Evolutionary conservation across 202 grass and related monocot species (phyloP).

Genomic region (Elaeis oleifera): DNA sequence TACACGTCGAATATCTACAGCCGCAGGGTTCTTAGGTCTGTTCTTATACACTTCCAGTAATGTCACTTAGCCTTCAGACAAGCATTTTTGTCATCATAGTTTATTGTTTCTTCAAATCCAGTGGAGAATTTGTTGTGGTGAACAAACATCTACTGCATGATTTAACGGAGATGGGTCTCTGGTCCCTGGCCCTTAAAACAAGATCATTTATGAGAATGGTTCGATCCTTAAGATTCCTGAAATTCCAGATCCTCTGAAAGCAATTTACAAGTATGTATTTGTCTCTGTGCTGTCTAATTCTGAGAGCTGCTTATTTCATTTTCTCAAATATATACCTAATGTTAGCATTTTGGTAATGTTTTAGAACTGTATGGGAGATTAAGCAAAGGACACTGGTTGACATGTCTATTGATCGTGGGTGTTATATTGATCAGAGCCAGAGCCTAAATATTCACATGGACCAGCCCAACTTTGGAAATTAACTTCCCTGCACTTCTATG

Average conservation of each 20-base stretch:
- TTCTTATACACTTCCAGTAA: neutral
- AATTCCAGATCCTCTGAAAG: slow-evolving; percentile 82
- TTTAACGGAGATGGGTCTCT: slow-evolving; percentile 87
- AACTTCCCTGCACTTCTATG: slow-evolving; percentile 89
- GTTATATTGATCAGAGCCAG: slow-evolving; percentile 95
- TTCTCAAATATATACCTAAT: neutral
- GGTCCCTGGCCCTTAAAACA: slow-evolving; percentile 76
- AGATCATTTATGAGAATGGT: slow-evolving; percentile 90
- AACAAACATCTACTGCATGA: slow-evolving; percentile 99
- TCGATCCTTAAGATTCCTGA: slow-evolving; percentile 77
- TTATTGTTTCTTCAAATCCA: slow-evolving; percentile 35
- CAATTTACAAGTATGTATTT: slow-evolving; percentile 79
- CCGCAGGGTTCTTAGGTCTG: slow-evolving; percentile 81
- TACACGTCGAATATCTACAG: slow-evolving; percentile 98
- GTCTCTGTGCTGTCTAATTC: neutral
- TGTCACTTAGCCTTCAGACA: neutral
- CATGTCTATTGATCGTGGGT: slow-evolving; percentile 94
- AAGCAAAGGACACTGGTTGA: slow-evolving; percentile 98
- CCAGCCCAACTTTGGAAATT: slow-evolving; percentile 85
- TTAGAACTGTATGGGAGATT: slow-evolving; percentile 97
- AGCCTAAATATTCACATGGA: slow-evolving; percentile 99
- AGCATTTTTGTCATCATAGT: neutral
- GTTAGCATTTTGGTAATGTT: slow-evolving; percentile 5
- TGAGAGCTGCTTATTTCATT: neutral
- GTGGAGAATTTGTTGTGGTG: slow-evolving; percentile 94